Evolutionary conservation across 441 rosid species (phyloP).

Genomic region (Croton setiger): DNA sequence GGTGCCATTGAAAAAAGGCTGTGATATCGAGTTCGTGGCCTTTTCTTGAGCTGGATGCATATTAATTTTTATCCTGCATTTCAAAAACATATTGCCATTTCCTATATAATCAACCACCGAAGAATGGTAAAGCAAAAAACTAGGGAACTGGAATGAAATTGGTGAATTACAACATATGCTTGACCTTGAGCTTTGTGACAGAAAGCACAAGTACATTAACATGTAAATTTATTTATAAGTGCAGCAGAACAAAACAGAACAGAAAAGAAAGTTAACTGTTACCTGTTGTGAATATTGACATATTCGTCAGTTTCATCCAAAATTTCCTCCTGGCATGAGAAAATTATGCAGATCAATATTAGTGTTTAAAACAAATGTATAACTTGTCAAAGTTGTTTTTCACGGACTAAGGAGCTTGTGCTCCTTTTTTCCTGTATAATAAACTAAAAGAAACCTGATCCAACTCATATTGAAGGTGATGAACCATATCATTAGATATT

Average conservation of each 20-base stretch:
- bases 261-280: neutral
- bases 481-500: neutral
- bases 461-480: neutral
- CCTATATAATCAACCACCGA: neutral
- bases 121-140: neutral
- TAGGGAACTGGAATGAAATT: neutral
- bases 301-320: constrained; percentile 48
- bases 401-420: neutral
- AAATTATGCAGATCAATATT: constrained; percentile 6
- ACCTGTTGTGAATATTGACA: constrained; percentile 42
- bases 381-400: neutral
- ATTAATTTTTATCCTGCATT: constrained; percentile 74
- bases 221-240: neutral
- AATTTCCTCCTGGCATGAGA: constrained; percentile 38
- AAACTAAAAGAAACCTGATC: neutral
- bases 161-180: too few species aligned
- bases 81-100: neutral
- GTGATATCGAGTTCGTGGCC: constrained; percentile 31
- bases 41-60: constrained; percentile 73
- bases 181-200: neutral
- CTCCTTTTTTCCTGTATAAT: neutral
- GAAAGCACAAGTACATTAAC: neutral
- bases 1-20: constrained; percentile 27
- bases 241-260: neutral
- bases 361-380: neutral